phyloP scores from a whole-genome alignment of 2,329 filamentous ascomycete species.

The Fusarium lyarnte region DNA sequence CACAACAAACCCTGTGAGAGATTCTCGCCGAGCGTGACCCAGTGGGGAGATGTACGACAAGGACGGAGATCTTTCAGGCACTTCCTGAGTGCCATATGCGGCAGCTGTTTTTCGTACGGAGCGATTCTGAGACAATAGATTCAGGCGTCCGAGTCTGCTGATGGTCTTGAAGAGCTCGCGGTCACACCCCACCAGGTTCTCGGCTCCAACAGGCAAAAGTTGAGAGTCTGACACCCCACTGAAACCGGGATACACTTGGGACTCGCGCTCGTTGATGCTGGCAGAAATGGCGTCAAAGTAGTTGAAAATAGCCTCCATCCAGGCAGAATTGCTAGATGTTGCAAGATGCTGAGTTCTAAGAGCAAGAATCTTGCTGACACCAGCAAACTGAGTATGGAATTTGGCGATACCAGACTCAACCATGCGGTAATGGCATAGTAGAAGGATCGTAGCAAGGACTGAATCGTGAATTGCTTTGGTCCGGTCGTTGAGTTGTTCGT shows the following conservation, averaged over 20 bases:
- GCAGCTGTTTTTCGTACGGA: constrained; percentile 56
- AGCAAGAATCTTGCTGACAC: constrained; percentile 87
- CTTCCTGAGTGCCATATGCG: constrained; percentile 18
- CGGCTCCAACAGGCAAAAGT: constrained; percentile 69
- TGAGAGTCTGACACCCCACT: constrained; percentile 64
- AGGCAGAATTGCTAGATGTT: constrained; percentile 75
- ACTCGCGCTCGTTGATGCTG: constrained; percentile 90
- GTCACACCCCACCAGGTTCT: constrained; percentile 90
- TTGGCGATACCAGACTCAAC: constrained; percentile 93
- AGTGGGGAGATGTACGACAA: constrained; percentile 53
- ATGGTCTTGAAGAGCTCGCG: constrained; percentile 87
- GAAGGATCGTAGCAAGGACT: constrained; percentile 84
- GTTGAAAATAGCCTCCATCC: constrained; percentile 93
- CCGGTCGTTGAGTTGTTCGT: constrained; percentile 83
- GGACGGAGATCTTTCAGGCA: constrained; percentile 48
- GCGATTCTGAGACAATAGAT: constrained; percentile 79
- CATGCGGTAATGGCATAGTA: constrained; percentile 92
- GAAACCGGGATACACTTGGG: constrained; percentile 77
- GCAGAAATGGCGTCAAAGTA: constrained; percentile 95
- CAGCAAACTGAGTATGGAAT: constrained; percentile 92
- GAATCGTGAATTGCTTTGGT: constrained; percentile 82
- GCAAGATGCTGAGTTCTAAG: constrained; percentile 66
- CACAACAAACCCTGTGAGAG: constrained; percentile 34
- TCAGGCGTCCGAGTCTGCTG: constrained; percentile 83
- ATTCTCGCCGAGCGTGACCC: constrained; percentile 55